These are phyloP conservation scores for Aspergillus flavus DNA, from an alignment of 2,329 filamentous ascomycete genomes.

Conservation along the genomic window DNA sequence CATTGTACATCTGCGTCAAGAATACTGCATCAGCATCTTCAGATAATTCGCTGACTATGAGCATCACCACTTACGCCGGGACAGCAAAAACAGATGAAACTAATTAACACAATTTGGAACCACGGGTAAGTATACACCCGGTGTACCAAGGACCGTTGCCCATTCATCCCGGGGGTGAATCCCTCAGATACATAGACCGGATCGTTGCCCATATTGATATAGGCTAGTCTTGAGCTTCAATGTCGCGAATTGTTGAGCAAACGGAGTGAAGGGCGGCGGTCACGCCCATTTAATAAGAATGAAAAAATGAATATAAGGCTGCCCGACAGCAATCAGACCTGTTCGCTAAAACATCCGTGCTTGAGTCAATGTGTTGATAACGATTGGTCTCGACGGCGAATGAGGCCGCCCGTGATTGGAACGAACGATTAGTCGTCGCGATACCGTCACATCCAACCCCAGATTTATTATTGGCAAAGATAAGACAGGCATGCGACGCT, in stretches of 20 bases:
- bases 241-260: background rate
- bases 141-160: background rate
- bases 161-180: background rate
- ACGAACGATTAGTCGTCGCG: background rate
- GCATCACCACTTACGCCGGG: constrained; percentile 32
- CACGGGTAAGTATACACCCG: constrained; percentile 39
- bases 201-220: background rate
- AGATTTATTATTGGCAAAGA: background rate
- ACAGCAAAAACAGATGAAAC: constrained; percentile 54
- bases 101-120: constrained; percentile 53
- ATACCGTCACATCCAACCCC: background rate
- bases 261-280: background rate
- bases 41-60: no score
- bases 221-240: background rate
- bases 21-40: background rate
- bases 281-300: background rate
- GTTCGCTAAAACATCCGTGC: background rate
- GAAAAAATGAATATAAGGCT: background rate
- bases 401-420: background rate
- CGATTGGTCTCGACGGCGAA: background rate
- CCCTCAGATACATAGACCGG: background rate
- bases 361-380: background rate
- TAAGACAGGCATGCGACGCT: background rate
- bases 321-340: background rate
- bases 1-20: constrained; percentile 51